Evolutionary conservation across 208 protist species (phyloP), one percentile per base, ranked within the genome.

Genomic region (Plasmodiophora brassicae): DNA sequence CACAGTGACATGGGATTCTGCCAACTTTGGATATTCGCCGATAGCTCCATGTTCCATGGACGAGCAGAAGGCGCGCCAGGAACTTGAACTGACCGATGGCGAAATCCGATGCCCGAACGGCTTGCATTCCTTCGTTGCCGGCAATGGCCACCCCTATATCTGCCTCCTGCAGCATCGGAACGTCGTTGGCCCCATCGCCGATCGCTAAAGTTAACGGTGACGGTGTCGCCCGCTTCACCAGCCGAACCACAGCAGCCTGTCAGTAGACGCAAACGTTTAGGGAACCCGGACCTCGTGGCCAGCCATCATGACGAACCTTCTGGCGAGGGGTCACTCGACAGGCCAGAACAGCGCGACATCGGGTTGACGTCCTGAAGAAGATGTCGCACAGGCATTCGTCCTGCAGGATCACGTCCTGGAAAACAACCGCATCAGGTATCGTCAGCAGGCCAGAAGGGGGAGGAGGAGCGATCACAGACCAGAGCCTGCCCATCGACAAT

Each of bases 1-100:
- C 20, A 14, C 25, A 57, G 14, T 57, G 50, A 57, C 25, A 57
- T 28, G 20, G 25, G 25, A 57, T 57, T 28, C 25, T 57, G 25
- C 5, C 10, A 14, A 78, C 65, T 38, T 78, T 78, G 20, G 14
- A 44, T 44, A 78, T 96, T 46, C 97, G 93, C 0, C 89, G 88
- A 88, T 97, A 97, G 0, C 95, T 95, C 85, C 96, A 95, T 60
- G 96, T 93, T 0, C 97, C 97, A 88, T 98, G 97, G 39, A 97
- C 93, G 71, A 98, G 95, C n/a, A 98, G 85, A 35, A 98, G 92
- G 32, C 94, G 60, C 36, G 93, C 91, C 46, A 98, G 92, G 87
- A 95, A 96, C 25, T 93, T 93, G 89, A 98, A 98, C 87, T 94
- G 94, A 0, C 91, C 91, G 25, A 99, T 94, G 45, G 92, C 89